Evolutionary conservation across 768 basidiomycete species (phyloP).

Genomic region (Auricularia auricula-judae): DNA sequence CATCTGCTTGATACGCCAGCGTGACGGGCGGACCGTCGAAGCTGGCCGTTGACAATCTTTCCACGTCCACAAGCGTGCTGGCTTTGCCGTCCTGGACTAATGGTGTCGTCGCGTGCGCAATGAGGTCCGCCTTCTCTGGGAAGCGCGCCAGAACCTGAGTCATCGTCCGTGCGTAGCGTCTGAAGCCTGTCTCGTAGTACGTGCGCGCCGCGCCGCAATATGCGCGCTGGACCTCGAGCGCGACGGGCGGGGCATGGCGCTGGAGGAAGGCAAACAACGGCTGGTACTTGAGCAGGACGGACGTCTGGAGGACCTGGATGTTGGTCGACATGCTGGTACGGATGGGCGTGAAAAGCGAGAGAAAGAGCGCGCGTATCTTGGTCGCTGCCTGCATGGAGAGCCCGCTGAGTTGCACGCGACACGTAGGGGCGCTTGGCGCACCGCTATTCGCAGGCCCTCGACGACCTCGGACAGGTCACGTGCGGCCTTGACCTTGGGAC

Average conservation of each 20-base stretch:
- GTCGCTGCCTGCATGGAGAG: conserved; percentile 56
- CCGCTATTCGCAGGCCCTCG: conserved; percentile 83
- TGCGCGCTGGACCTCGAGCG: conserved; percentile 77
- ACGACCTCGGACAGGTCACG: conserved; percentile 71
- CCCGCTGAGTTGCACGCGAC: not conserved
- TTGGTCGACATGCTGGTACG: conserved; percentile 78
- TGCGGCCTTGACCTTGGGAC: conserved; percentile 78
- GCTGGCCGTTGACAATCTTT: conserved; percentile 53
- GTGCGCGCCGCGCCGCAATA: conserved; percentile 75
- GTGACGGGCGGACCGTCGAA: conserved; percentile 75
- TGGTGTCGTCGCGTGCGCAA: conserved; percentile 29
- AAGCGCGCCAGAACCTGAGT: conserved; percentile 58
- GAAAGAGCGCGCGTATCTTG: conserved; percentile 79
- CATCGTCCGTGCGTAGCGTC: conserved; percentile 78
- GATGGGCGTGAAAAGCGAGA: conserved; percentile 74
- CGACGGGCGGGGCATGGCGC: conserved; percentile 69
- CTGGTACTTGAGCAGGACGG: conserved; percentile 72
- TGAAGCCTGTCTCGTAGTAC: conserved; percentile 93
- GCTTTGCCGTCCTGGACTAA: conserved; percentile 25
- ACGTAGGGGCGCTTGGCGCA: conserved; percentile 25
- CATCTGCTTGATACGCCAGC: conserved; percentile 81
- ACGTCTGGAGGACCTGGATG: conserved; percentile 85
- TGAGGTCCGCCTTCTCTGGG: conserved; percentile 55
- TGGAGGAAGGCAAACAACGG: conserved; percentile 77
- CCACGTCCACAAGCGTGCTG: conserved; percentile 30